Evolutionary conservation across 192 early-diverging fungal species (phyloP), one percentile per base, ranked within the genome.

Genomic region (Rhizophagus clarus): DNA sequence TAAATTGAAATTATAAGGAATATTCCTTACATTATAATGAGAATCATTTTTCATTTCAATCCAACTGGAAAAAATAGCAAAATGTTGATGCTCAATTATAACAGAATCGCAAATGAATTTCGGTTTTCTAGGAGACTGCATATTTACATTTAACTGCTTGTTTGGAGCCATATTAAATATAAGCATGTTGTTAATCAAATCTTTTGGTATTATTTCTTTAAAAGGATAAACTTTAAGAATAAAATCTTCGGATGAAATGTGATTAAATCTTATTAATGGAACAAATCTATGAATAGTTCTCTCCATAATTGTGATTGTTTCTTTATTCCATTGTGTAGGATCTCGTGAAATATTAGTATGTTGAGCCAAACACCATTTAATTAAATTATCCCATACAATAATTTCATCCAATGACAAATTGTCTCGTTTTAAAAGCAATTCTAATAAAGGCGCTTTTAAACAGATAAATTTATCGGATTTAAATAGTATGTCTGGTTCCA

Each of bases 41-140:
- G 42, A 12, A 45, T 14, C 7, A 22, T 72, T n/a, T 45, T 72
- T 42, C 32, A 20, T 42, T n/a, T 72, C 37, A n/a, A 72, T 42
- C 70, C 70, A 72, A 31, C 32, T 24, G 40, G 70, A n/a, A 31
- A 72, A 42, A 72, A 72, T 31, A 29, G 24, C 29, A 66, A 66
- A 66, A 56, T 56, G 17, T 20, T 22, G 49, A 56, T 0, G 0
- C 3, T 56, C 14, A 56, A 56, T 20, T 56, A 40, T 34, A 29
- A 24, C 24, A 0, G 70, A 72, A 40, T 40, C 34, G 20, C 2
- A 17, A 49, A 3, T 17, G 15, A 11, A 4, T 15, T 49, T 49
- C 2, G 20, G 14, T 26, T 31, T 24, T 66, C 29, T 31, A 29
- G 26, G 10, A 0, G 64, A 4, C 29, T 26, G 64, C 24, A 26